These are phyloP conservation scores for Sordariomycetes sp. DNA, from an alignment of 2,329 filamentous ascomycete genomes.

Conservation along the genomic window DNA sequence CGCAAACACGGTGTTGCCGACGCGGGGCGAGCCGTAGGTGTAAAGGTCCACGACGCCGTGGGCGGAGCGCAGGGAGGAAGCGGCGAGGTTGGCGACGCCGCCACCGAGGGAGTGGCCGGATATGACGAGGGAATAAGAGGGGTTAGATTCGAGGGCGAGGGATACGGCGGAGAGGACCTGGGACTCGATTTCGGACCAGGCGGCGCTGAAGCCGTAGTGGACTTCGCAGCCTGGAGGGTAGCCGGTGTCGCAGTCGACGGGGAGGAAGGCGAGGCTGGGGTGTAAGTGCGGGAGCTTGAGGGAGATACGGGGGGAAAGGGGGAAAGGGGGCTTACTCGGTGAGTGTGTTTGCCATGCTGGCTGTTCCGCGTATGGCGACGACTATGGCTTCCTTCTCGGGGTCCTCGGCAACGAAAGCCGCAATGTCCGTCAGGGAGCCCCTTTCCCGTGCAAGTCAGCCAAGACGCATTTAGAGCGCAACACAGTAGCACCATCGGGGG, in stretches of 20 bases:
- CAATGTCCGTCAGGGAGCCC: background rate
- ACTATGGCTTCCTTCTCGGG: constrained; percentile 37
- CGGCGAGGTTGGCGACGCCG: constrained; percentile 48
- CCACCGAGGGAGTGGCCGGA: constrained; percentile 59
- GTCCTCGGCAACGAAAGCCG: constrained; percentile 28
- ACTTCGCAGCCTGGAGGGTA: constrained; percentile 29
- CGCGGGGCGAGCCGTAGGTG: constrained; percentile 54
- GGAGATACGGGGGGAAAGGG: background rate
- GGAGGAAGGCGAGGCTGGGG: constrained; percentile 15
- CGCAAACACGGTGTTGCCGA: constrained; percentile 43
- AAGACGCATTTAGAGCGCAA: background rate
- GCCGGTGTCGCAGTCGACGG: constrained; percentile 20
- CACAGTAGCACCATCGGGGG: background rate
- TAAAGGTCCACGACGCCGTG: constrained; percentile 38
- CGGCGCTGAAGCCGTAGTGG: constrained; percentile 44
- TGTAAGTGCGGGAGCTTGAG: background rate
- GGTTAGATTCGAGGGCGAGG: constrained; percentile 28
- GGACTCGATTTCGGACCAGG: constrained; percentile 39
- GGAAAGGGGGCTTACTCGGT: constrained; percentile 23
- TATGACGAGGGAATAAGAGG: constrained; percentile 37
- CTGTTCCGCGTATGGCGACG: constrained; percentile 44
- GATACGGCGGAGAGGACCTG: constrained; percentile 27
- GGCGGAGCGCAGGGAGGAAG: constrained; percentile 38
- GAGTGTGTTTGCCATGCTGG: constrained; percentile 47
- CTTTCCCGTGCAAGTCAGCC: background rate